Evolutionary conservation across 106 monocot genomes (phyloP).

Genomic region (Phalaenopsis aphrodite): DNA sequence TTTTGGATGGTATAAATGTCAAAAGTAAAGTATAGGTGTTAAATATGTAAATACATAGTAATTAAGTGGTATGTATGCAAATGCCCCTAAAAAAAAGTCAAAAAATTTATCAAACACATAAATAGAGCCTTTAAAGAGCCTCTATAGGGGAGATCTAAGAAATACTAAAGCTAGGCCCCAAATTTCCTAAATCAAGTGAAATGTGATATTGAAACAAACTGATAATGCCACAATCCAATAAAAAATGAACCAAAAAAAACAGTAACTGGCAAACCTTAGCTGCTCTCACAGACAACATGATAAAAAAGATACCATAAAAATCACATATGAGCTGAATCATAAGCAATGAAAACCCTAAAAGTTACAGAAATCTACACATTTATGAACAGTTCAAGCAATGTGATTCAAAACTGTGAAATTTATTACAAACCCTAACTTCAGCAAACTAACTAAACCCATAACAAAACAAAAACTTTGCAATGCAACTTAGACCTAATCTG

Average conservation of each 20-base stretch:
- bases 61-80: too few relatives aligned
- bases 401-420: too few relatives aligned
- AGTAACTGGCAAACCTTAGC: background rate
- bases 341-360: background rate
- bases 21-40: too few relatives aligned
- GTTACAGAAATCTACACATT: slow-evolving; percentile 4
- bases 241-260: background rate
- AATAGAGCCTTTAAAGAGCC: background rate
- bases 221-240: background rate
- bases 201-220: background rate
- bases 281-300: background rate
- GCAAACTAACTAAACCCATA: too few relatives aligned
- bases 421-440: background rate
- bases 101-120: too few relatives aligned
- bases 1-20: too few relatives aligned
- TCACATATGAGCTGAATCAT: background rate
- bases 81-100: too few relatives aligned
- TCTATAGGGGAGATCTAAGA: background rate
- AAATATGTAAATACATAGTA: too few relatives aligned
- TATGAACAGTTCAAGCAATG: background rate
- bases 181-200: background rate
- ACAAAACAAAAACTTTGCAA: too few relatives aligned
- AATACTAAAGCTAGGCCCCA: background rate
- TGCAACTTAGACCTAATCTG: too few relatives aligned
- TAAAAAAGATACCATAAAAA: background rate